Evolutionary conservation across 495 filamentous ascomycete species (phyloP).

Genomic region (Penicillium mononematosum): DNA sequence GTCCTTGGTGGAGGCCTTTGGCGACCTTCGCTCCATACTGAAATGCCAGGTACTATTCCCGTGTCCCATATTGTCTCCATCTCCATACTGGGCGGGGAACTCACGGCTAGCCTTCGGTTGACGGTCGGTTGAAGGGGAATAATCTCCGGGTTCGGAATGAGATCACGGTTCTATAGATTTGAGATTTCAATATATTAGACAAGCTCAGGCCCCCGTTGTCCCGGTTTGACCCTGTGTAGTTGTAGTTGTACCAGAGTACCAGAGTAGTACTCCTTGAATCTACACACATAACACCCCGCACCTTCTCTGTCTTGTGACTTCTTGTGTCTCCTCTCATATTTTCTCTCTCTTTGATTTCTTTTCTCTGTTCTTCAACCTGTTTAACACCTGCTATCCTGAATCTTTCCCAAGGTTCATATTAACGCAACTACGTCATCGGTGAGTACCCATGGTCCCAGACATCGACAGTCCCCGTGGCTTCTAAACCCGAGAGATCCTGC

Average conservation of each 20-base stretch:
- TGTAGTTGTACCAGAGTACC: not conserved
- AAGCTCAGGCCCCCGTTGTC: conserved; percentile 7
- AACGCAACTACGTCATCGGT: conserved; percentile 23
- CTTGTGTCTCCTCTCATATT: conserved; percentile 3
- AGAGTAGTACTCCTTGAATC: not conserved
- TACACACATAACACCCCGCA: conserved; percentile 10
- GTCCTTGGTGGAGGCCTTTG: not conserved
- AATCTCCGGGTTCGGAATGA: conserved; percentile 17
- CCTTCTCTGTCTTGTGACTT: conserved; percentile 16
- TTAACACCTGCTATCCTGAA: not conserved
- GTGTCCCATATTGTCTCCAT: not conserved
- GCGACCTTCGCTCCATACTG: not conserved
- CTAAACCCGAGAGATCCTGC: conserved; percentile 12
- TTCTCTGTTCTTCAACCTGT: conserved; percentile 1
- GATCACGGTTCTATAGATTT: conserved; percentile 4
- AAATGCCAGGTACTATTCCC: conserved; percentile 2
- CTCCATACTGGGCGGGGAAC: conserved; percentile 5
- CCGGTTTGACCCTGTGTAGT: conserved; percentile 3
- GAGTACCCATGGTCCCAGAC: conserved; percentile 17
- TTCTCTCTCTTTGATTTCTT: not conserved
- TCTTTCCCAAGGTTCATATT: too few species aligned
- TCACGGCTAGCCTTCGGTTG: conserved; percentile 12
- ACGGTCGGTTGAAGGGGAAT: conserved; percentile 9
- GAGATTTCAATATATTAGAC: conserved; percentile 4
- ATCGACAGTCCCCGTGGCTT: conserved; percentile 14